Evolutionary conservation across 1,139 yeast species (phyloP), one percentile per base, ranked within the genome.

Genomic region (Candida sp.): DNA sequence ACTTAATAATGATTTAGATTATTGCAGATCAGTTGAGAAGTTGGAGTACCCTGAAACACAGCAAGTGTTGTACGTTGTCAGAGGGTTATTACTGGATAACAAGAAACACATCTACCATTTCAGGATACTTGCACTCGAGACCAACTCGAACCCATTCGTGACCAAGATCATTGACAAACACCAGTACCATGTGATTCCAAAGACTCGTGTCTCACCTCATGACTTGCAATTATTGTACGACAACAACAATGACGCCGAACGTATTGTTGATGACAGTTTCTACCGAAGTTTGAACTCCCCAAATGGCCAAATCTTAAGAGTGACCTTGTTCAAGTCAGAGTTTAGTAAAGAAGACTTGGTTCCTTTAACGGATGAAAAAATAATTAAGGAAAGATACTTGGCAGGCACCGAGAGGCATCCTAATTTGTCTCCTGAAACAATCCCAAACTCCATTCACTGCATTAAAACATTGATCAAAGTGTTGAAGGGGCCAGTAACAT

Each of bases 401-500:
- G 54, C 56, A 3, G 68, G 67, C 8, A 63, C 72, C n/a, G 70
- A 69, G 28, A 60, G 58, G 35, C 69, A 67, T 52, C 62, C 68
- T 1, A 56, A 59, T 39, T 59, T 74, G 28, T 67, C 75, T 0
- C 58, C 70, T 0, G 73, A 65, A 43, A 63, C 70, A 3, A 59
- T 77, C 1, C 89, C 90, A 1, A 69, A 77, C 6, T 77, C 82
- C 8, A 63, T 78, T 0, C 82, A 81, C 47, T 85, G 91, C 59
- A 67, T 86, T 34, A 74, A 73, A 47, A 85, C 88, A 25, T 61
- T 87, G 26, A 75, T 81, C 51, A 83, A 83, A 56, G 86, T 85
- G 3, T 69, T 88, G 46, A 81, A 75, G 56, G 91, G 90, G 0
- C 92, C 93, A 0, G 63, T 88, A 5, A 64, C 72, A 11, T 66